Percentiles rank a stretch among this genome's conserved stretches.
phyloP scores from a whole-genome alignment of 768 basidiomycete species.

The Russula abietina region DNA sequence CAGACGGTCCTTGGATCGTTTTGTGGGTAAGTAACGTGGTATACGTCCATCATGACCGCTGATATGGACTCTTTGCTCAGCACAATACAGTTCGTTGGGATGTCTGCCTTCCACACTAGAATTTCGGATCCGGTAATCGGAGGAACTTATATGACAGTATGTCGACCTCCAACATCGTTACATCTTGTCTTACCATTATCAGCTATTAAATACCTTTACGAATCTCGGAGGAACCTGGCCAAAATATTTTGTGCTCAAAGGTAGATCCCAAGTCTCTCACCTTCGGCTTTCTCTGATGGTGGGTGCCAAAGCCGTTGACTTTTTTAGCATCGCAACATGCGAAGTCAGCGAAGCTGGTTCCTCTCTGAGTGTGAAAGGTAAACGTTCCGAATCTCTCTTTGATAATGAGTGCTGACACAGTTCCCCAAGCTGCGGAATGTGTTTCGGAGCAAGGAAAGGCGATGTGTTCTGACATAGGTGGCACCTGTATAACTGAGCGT shows the following conservation, averaged over 20 bases:
- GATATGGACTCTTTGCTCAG: constrained; percentile 36
- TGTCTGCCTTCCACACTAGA: constrained; percentile 97
- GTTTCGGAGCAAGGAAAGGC: constrained; percentile 88
- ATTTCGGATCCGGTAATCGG: constrained; percentile 96
- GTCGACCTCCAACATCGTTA: constrained; percentile 26
- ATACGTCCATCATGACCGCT: background rate
- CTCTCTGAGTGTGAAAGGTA: constrained; percentile 53
- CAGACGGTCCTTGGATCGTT: constrained; percentile 83
- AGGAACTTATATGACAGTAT: constrained; percentile 98
- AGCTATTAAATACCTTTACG: constrained; percentile 92
- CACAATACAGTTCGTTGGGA: constrained; percentile 98
- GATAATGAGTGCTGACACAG: background rate
- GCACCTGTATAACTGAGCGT: constrained; percentile 72
- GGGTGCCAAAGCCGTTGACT: constrained; percentile 63
- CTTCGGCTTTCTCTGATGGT: constrained; percentile 20
- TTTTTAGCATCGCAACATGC: constrained; percentile 81
- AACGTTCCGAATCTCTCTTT: constrained; percentile 1
- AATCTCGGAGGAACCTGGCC: constrained; percentile 99
- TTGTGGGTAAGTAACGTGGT: constrained; percentile 54
- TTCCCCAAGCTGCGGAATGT: constrained; percentile 67
- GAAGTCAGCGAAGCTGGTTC: constrained; percentile 54
- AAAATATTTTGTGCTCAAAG: constrained; percentile 91
- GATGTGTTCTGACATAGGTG: constrained; percentile 65
- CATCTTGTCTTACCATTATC: background rate
- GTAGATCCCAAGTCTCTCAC: constrained; percentile 31